Base-by-base conservation (phyloP, 139 green algal species). In the Deuterostichococcus epilithicus region DNA sequence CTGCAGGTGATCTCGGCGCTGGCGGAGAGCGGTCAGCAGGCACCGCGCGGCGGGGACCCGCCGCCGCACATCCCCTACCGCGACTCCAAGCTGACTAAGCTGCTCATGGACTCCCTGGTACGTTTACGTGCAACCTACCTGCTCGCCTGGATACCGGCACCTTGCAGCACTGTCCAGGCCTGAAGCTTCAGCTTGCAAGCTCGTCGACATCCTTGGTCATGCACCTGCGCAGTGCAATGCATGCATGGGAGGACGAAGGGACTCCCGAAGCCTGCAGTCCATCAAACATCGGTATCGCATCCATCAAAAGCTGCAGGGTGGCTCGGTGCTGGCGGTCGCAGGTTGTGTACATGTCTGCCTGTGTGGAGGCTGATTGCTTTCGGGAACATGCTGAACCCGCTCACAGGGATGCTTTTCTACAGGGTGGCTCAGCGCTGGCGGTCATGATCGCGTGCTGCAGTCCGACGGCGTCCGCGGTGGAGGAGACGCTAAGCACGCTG, bases 401-500 rank as follows among this genome's bases (percentile, higher is more conserved):
- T 22, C 25, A 18, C 28, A 71, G 65, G 26, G 23, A 23, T 71
- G 65, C 34, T 37, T 5, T 39, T 6, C 30, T 36, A 65, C 47
- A 52, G 42, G 81, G 86, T 5, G 85, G 89, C 68, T 79, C 58
- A 44, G 83, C 85, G 0, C 80, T 96, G 35, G 90, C 91, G 30
- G 88, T 97, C 36, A 94, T 98, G 89, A 92, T 98, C 42, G 93
- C 94, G 28, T 97, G 92, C 88, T 94, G 87, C 86, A 95, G 89
- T 1, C 93, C 91, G 15, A 70, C 69, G 36, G 39, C 65, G 0
- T 30, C 60, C 28, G 36, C 80, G 37, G 72, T 86, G 35, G 89
- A 93, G 52, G 94, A 97, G 85, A 98, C 90, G 23, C 84, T 97
- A 58, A 92, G 81, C 84, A 97, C 93, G 60, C 84, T 97, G 32